phyloP scores from a whole-genome alignment of 768 basidiomycete genomes.

The Mycena indigotica region DNA sequence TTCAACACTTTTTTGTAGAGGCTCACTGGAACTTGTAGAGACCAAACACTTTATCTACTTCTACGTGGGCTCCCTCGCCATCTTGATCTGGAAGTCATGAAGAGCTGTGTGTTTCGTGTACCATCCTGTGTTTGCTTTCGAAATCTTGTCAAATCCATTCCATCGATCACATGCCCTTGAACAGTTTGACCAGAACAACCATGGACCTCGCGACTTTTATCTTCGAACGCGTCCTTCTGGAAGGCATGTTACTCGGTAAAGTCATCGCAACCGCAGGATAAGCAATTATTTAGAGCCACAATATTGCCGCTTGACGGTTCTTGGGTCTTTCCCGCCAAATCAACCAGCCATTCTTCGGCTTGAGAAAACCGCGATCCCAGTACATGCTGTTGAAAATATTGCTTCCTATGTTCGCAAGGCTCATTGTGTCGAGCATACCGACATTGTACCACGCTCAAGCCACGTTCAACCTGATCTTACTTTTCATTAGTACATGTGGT shows the following conservation, averaged over 20 bases:
- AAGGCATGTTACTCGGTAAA: conserved; percentile 11
- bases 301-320: conserved; percentile 49
- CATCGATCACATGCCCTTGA: not conserved
- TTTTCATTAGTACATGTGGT: conserved; percentile 71
- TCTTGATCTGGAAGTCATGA: conserved; percentile 93
- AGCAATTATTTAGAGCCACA: conserved; percentile 22
- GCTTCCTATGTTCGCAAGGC: conserved; percentile 32
- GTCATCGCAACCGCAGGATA: not conserved
- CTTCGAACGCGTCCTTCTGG: conserved; percentile 20
- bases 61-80: conserved; percentile 89
- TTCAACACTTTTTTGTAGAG: too few relatives aligned
- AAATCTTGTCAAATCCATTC: not conserved
- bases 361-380: conserved; percentile 72
- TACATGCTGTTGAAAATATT: conserved; percentile 38
- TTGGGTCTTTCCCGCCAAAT: conserved; percentile 59
- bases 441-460: conserved; percentile 50
- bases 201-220: conserved; percentile 4
- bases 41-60: conserved; percentile 99
- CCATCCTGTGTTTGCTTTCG: not conserved
- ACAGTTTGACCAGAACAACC: not conserved
- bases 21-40: conserved; percentile 63
- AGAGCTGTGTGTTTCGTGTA: conserved; percentile 3
- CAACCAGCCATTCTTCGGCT: conserved; percentile 69
- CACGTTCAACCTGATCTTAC: conserved; percentile 1
- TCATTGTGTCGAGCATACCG: conserved; percentile 58